Conservation (phyloP, 179 eudicot genomes). For the Silene coronaria region DNA sequence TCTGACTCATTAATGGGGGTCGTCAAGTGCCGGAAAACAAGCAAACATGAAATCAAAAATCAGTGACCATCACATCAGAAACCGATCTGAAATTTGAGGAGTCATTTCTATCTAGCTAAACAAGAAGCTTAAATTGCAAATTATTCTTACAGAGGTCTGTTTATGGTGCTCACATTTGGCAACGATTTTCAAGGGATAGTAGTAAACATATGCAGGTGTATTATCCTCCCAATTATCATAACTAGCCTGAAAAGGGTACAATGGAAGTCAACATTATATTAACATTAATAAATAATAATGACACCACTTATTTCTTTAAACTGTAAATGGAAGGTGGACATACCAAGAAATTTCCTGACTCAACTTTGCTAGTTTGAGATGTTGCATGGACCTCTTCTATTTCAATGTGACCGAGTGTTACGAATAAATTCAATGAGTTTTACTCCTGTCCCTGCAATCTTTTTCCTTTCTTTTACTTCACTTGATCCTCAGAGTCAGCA, state of each 20-base stretch:
- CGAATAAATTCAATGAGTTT: slow-evolving; percentile 46
- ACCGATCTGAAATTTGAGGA: too few relatives aligned
- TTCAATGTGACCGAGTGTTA: slow-evolving; percentile 55
- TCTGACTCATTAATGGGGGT: not conserved
- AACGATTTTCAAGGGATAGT: not conserved
- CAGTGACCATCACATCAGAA: too few relatives aligned
- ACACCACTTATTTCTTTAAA: not conserved
- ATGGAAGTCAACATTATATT: not conserved
- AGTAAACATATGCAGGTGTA: slow-evolving; percentile 29
- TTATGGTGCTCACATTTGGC: not conserved
- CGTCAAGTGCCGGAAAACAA: too few relatives aligned
- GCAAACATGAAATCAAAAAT: too few relatives aligned
- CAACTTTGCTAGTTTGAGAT: too few relatives aligned
- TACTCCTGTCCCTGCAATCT: slow-evolving; percentile 35
- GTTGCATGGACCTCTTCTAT: too few relatives aligned
- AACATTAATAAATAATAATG: not conserved
- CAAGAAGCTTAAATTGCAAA: too few relatives aligned
- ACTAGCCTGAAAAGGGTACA: slow-evolving; percentile 41
- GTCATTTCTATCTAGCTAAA: not conserved
- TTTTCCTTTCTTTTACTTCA: too few relatives aligned
- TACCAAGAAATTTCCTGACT: slow-evolving; percentile 46
- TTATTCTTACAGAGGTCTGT: too few relatives aligned
- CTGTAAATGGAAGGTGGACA: slow-evolving; percentile 12
- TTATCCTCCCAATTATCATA: slow-evolving; percentile 53
- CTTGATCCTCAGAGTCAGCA: slow-evolving; percentile 14